Conservation (phyloP, 495 filamentous ascomycete genomes). For the Hypoxylon perforatum region DNA sequence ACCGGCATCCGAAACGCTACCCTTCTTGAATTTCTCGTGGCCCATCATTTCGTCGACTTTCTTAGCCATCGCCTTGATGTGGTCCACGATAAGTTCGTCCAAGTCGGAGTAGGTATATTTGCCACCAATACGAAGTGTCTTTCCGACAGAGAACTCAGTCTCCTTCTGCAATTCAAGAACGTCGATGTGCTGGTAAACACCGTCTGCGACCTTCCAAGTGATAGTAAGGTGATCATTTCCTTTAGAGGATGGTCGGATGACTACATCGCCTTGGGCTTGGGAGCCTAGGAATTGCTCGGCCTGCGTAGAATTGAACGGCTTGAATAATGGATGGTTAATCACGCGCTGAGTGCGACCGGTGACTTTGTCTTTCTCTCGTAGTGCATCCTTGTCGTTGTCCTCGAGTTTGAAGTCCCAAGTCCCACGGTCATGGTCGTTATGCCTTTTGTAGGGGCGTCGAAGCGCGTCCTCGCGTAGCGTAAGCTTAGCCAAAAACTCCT, state of each 20-base stretch:
- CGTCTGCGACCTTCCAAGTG: constrained; percentile 98
- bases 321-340: constrained; percentile 96
- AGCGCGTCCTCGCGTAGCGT: constrained; percentile 84
- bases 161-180: constrained; percentile 97
- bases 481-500: constrained; percentile 81
- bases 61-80: constrained; percentile 96
- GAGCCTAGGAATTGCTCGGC: constrained; percentile 93
- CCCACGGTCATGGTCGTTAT: constrained; percentile 73
- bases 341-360: constrained; percentile 88
- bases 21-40: constrained; percentile 88
- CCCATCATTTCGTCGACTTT: constrained; percentile 97
- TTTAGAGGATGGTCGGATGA: constrained; percentile 94
- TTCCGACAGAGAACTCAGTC: constrained; percentile 92
- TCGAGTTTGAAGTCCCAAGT: constrained; percentile 92
- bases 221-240: constrained; percentile 94
- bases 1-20: constrained; percentile 85
- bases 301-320: constrained; percentile 89
- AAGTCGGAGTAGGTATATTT: constrained; percentile 94
- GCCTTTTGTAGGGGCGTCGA: constrained; percentile 72
- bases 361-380: constrained; percentile 82
- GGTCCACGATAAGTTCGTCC: constrained; percentile 95
- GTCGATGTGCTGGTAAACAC: constrained; percentile 95
- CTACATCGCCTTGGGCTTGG: constrained; percentile 85
- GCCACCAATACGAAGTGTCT: constrained; percentile 81
- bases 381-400: constrained; percentile 76